These are phyloP conservation scores for Arabidopsis arenosa DNA, from an alignment of 345 rosid genomes.

Conservation along the genomic window DNA sequence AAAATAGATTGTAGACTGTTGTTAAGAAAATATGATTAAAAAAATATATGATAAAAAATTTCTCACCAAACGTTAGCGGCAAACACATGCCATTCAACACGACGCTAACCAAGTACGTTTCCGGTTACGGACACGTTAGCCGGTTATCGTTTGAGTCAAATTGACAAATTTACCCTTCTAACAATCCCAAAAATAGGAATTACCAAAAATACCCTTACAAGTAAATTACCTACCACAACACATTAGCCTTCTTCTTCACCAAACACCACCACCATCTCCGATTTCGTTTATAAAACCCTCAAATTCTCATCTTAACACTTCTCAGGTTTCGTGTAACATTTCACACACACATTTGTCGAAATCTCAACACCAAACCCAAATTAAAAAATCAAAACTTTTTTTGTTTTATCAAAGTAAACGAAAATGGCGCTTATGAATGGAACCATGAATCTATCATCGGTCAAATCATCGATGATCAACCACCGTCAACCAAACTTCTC, in stretches of 20 bases:
- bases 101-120: conserved; percentile 22
- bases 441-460: conserved; percentile 37
- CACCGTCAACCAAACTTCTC: conserved; percentile 40
- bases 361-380: conserved; percentile 31
- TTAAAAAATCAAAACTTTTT: not conserved
- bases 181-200: not conserved
- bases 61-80: conserved; percentile 24
- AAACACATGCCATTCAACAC: conserved; percentile 23
- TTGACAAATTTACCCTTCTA: conserved; percentile 22
- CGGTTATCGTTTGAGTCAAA: not conserved
- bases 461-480: conserved; percentile 32
- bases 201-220: conserved; percentile 29
- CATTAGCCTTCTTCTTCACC: conserved; percentile 34
- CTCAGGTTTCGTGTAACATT: conserved; percentile 45
- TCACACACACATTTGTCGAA: conserved; percentile 25
- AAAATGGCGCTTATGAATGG: conserved; percentile 47
- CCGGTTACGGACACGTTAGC: conserved; percentile 26
- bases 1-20: not conserved
- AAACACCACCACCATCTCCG: conserved; percentile 34
- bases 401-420: not conserved
- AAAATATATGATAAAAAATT: not conserved
- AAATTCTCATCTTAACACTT: conserved; percentile 6
- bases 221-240: conserved; percentile 39
- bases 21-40: too few relatives aligned
- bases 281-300: conserved; percentile 40